phyloP scores from a whole-genome alignment of 2,329 filamentous ascomycete genomes.

The Chrysosporium keratinophilum region DNA sequence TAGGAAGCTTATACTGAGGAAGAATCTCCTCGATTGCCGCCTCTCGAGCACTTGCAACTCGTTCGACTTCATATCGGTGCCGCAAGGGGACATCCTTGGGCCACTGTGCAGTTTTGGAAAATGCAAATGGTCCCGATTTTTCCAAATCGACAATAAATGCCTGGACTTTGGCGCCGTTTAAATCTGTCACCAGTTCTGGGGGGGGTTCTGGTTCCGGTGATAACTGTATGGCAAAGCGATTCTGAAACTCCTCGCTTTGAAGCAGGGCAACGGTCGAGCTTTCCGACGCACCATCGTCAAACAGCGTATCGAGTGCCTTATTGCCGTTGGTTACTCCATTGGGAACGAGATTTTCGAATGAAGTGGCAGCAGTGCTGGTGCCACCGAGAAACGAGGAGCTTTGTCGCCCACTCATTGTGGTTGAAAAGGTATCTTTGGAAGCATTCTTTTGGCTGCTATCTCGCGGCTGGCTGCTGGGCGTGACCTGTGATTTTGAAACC shows the following conservation, averaged over 20 bases:
- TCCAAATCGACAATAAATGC: slow-evolving; percentile 24
- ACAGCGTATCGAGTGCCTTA: not conserved
- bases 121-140: slow-evolving; percentile 28
- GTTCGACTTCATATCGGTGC: slow-evolving; percentile 32
- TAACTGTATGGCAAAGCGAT: not conserved
- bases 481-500: not conserved
- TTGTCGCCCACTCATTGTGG: not conserved
- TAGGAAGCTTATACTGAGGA: slow-evolving; percentile 19
- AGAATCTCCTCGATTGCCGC: slow-evolving; percentile 25
- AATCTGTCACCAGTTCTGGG: not conserved
- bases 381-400: slow-evolving; percentile 3
- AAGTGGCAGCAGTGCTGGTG: slow-evolving; percentile 11
- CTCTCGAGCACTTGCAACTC: slow-evolving; percentile 25
- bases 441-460: not conserved
- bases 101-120: slow-evolving; percentile 20
- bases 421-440: slow-evolving; percentile 6
- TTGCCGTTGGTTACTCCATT: not conserved
- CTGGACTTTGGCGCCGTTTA: slow-evolving; percentile 15
- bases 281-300: slow-evolving; percentile 3
- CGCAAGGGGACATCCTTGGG: slow-evolving; percentile 25
- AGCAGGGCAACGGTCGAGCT: slow-evolving; percentile 2
- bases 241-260: slow-evolving; percentile 5
- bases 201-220: not conserved
- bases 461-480: not conserved
- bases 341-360: slow-evolving; percentile 4